A percentile compares a stretch with the other conserved stretches of the same genome.
Conservation (phyloP, 2,329 filamentous ascomycete genomes). For the Aspergillus candidus region DNA sequence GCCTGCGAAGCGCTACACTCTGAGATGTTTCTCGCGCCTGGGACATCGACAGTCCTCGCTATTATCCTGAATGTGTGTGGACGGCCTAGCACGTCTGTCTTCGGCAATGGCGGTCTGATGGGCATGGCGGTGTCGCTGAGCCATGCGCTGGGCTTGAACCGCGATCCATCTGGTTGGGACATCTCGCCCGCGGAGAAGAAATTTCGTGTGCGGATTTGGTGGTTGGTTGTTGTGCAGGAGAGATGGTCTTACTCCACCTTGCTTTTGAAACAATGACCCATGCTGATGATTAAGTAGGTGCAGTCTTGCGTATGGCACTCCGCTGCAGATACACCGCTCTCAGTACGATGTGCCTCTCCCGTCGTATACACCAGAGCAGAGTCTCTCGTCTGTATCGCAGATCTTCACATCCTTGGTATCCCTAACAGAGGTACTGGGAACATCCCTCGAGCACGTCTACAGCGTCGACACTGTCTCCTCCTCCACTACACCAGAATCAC, state of each 20-base stretch:
- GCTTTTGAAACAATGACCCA: not conserved
- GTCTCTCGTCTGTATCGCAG: slow-evolving; percentile 19
- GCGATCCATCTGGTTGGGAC: slow-evolving; percentile 49
- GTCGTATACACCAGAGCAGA: slow-evolving; percentile 12
- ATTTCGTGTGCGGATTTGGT: slow-evolving; percentile 52
- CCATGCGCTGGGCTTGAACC: slow-evolving; percentile 51
- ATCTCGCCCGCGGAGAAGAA: slow-evolving; percentile 48
- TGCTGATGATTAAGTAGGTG: slow-evolving; percentile 31
- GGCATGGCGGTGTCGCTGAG: slow-evolving; percentile 49
- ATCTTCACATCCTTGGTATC: slow-evolving; percentile 44
- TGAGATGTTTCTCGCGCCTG: slow-evolving; percentile 49
- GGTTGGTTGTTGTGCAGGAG: slow-evolving; percentile 51
- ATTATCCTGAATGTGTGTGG: slow-evolving; percentile 52
- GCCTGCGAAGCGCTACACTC: slow-evolving; percentile 51
- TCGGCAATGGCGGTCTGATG: slow-evolving; percentile 49
- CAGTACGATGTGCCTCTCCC: slow-evolving; percentile 48
- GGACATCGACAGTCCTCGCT: slow-evolving; percentile 49
- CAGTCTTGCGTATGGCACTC: slow-evolving; percentile 50
- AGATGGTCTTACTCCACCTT: slow-evolving; percentile 39
- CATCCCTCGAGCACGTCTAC: slow-evolving; percentile 31
- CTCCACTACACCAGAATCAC: slow-evolving; percentile 14
- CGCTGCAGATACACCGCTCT: slow-evolving; percentile 41
- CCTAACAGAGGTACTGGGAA: slow-evolving; percentile 40
- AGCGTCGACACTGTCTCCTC: slow-evolving; percentile 30
- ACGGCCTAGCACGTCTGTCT: slow-evolving; percentile 49